A percentile compares a stretch with the other conserved stretches of the same genome.
Evolutionary conservation across 2,329 filamentous ascomycete genomes (phyloP).

Genomic region (Penicillium expansum): DNA sequence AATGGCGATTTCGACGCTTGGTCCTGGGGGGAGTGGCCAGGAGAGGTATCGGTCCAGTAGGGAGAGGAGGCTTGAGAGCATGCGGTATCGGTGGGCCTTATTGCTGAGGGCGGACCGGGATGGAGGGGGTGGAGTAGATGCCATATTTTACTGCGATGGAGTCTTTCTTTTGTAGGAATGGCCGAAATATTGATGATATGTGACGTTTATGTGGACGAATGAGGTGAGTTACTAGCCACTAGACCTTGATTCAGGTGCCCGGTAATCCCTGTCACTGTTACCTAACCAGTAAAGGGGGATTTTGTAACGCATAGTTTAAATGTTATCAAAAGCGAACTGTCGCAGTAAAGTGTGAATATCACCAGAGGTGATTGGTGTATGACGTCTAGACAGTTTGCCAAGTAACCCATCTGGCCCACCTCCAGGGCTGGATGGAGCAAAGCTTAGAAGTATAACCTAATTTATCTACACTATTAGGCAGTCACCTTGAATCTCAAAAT

Average conservation of each 20-base stretch:
- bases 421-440: neutral
- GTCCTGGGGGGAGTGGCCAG: constrained; percentile 11
- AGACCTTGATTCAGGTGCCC: neutral
- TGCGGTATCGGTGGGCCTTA: constrained; percentile 16
- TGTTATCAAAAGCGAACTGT: too few relatives aligned
- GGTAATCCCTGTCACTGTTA: neutral
- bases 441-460: neutral
- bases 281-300: too few relatives aligned
- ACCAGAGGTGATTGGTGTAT: neutral
- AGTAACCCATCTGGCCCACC: neutral
- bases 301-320: too few relatives aligned
- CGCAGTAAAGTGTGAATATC: too few relatives aligned
- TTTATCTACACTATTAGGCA: neutral
- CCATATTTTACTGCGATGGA: neutral
- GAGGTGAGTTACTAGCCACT: constrained; percentile 1
- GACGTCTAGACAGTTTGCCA: neutral
- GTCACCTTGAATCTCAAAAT: neutral
- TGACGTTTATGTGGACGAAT: neutral
- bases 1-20: constrained; percentile 13
- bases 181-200: neutral
- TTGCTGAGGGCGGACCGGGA: constrained; percentile 6
- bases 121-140: neutral
- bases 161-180: neutral
- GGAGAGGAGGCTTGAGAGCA: constrained; percentile 12
- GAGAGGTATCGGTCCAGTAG: constrained; percentile 20